Evolutionary conservation across 345 rosid species (phyloP), one percentile per base, ranked within the genome.

Genomic region (Brassica cretica): DNA sequence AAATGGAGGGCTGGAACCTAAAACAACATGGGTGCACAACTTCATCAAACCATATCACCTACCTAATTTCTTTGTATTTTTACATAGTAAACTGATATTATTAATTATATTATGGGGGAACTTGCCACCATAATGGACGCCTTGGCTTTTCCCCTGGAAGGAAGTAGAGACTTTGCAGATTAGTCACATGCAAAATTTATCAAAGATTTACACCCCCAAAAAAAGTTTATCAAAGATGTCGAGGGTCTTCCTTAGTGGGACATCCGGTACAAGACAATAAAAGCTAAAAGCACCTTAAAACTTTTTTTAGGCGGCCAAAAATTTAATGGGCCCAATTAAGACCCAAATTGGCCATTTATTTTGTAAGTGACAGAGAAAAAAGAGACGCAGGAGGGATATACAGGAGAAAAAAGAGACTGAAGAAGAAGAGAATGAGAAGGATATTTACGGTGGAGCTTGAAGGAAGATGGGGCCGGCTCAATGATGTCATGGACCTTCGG

Each of bases 401-500:
- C 33, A 60, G 39, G 24, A 66, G 19, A 64, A 6, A 61, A 27
- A 53, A 29, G 4, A 67, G 33, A 21, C 24, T 1, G n/a, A 41
- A 41, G 49, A 41, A 41, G 46, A 35, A 64, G 30, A 60, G 65
- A 41, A 93, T 93, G 98, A 97, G 94, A 75, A 93, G 94, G 85
- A 68, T 90, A 70, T 93, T 86, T 74, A 85, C 84, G 87, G 96
- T 93, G 83, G 97, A 93, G 84, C 85, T 90, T n/a, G 96, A 91
- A 21, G 98, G 98, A 70, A 86, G 96, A 84, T 84, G 24, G 24
- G 21, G 2, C 0, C 24, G 24, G 24, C 0, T 2, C 24, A 21
- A 21, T 21, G 2, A 21, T 21, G 24, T 21, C 2, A 1, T 21
- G 24, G 24, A 21, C 24, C 24, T 21, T 21, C 24, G 24, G 24